Conservation (phyloP, 495 filamentous ascomycete species). For the Xylaria intraflava region DNA sequence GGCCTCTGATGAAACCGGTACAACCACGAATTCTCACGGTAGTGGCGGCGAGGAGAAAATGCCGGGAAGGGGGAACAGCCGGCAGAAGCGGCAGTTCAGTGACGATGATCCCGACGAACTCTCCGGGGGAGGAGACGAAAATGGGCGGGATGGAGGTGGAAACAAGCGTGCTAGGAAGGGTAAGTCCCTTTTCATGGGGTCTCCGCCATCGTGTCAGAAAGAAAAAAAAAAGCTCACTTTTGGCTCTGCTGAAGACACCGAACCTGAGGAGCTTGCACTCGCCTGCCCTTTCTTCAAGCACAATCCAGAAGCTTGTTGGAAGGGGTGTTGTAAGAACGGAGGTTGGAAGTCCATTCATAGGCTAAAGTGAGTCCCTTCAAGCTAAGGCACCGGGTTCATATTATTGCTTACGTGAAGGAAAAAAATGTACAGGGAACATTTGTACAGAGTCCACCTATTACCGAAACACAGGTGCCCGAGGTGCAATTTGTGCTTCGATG, state of each 20-base stretch:
- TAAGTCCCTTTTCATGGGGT: not conserved
- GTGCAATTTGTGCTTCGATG: constrained; percentile 34
- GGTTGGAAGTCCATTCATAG: constrained; percentile 39
- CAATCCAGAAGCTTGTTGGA: constrained; percentile 29
- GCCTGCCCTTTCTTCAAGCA: constrained; percentile 42
- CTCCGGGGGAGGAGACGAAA: constrained; percentile 20
- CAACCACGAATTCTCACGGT: constrained; percentile 14
- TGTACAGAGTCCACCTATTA: constrained; percentile 36
- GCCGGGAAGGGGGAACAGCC: constrained; percentile 12
- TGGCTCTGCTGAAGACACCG: constrained; percentile 2
- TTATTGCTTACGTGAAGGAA: not conserved
- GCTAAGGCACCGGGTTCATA: not conserved
- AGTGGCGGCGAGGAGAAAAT: constrained; percentile 13
- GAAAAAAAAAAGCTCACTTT: not conserved
- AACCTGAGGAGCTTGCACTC: constrained; percentile 19
- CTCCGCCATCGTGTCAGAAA: not conserved
- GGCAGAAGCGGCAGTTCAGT: constrained; percentile 20
- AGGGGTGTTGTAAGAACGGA: constrained; percentile 34
- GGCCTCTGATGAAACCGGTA: constrained; percentile 16
- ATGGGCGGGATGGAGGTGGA: constrained; percentile 18
- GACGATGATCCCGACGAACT: constrained; percentile 18
- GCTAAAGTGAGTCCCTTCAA: constrained; percentile 31
- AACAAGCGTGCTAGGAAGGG: constrained; percentile 24
- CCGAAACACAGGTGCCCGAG: constrained; percentile 34
- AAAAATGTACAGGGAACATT: constrained; percentile 31